Evolutionary conservation across 1,284 basidiomycete genomes (phyloP), one percentile per base, ranked within the genome.

Genomic region (Naganishia cerealis): DNA sequence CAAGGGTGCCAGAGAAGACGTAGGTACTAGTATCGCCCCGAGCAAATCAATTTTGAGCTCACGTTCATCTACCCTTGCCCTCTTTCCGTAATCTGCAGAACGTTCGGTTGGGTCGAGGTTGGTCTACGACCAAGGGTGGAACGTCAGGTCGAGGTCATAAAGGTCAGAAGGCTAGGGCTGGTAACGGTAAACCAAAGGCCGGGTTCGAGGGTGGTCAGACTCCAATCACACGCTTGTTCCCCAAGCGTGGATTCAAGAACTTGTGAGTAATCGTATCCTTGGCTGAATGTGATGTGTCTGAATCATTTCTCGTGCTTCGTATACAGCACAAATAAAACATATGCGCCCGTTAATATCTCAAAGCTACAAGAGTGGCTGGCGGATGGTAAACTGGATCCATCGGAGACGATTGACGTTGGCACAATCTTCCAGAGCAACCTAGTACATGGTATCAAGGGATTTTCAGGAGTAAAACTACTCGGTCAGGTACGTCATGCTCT

Each of bases 191-290:
- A 75, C 87, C 92, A 33, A 87, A 86, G 72, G 84, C 87, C 38
- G 88, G 89, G 7, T 99, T 98, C 73, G 94, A 96, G 80, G 95
- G 95, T 76, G 95, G 95, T 72, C 95, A 98, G 80, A 97, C 94
- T 26, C 91, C 95, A 8, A 86, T 99, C 67, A 89, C 88, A n/a
- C 88, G 93, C 73, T 83, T 89, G 56, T 91, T 94, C 77, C 95
- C 95, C 10, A 99, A 99, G 83, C 86, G 88, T 57, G 95, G 95
- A 55, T 99, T 98, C 79, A 86, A 88, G 70, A 98, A 97, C 82
- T 86, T 87, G 94, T 48, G 26, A 36, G 50, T 39, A 52, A 26
- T 50, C 69, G 46, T 43, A 10, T 57, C 61, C 62, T 55, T 18
- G 36, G 24, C 21, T 9, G 2, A 5, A 55, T n/a, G 9, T 15